phyloP scores from a whole-genome alignment of 345 rosid genomes.

The Acer negundo region DNA sequence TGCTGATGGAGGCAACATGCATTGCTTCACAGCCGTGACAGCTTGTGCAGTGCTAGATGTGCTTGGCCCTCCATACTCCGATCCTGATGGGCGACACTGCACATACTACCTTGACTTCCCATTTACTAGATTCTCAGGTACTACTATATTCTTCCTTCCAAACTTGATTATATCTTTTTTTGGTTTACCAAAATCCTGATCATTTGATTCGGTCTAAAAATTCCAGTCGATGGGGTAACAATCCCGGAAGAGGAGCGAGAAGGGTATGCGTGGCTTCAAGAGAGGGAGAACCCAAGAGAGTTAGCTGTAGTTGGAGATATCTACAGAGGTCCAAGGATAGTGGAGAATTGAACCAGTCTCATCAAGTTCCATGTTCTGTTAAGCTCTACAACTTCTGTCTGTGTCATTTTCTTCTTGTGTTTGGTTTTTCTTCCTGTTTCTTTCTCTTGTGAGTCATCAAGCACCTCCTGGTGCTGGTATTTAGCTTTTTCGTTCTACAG shows the following conservation, averaged over 20 bases:
- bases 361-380: slow-evolving; percentile 10
- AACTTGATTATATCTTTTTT: background rate
- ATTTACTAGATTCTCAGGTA: slow-evolving; percentile 53
- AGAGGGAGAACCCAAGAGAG: slow-evolving; percentile 61
- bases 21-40: slow-evolving; percentile 79
- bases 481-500: slow-evolving; percentile 24
- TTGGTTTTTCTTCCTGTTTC: background rate
- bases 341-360: slow-evolving; percentile 33
- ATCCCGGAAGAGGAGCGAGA: slow-evolving; percentile 54
- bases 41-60: slow-evolving; percentile 93
- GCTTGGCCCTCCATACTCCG: slow-evolving; percentile 86
- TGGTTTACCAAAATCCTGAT: background rate
- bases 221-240: slow-evolving; percentile 44
- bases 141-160: slow-evolving; percentile 2
- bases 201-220: background rate
- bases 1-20: slow-evolving; percentile 95
- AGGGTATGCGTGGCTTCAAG: slow-evolving; percentile 73
- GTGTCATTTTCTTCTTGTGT: background rate
- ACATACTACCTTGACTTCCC: slow-evolving; percentile 69
- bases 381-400: slow-evolving; percentile 14
- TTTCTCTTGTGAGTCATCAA: slow-evolving; percentile 11
- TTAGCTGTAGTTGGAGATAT: slow-evolving; percentile 43
- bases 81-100: slow-evolving; percentile 80
- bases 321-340: slow-evolving; percentile 60
- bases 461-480: background rate